Percentiles rank a stretch among this genome's conserved stretches.
These are phyloP conservation scores for Fusarium pseudonygamai DNA, from an alignment of 2,329 filamentous ascomycete species.

Conservation along the genomic window DNA sequence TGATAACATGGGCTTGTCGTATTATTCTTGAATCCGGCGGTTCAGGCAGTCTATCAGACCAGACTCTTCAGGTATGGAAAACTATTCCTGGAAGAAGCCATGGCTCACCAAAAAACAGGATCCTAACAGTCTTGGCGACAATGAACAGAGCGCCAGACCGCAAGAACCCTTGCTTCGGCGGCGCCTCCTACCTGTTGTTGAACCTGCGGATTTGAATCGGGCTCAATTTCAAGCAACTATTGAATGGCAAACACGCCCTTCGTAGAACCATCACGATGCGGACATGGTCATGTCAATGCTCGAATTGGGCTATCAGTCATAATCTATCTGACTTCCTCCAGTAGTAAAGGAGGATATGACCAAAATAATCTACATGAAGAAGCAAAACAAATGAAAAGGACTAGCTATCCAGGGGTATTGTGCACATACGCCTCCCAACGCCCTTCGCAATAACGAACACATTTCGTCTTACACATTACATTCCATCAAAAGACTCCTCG, in stretches of 20 bases:
- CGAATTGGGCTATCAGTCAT: neutral
- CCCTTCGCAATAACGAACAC: neutral
- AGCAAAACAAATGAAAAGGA: slow-evolving; percentile 10
- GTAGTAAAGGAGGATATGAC: neutral
- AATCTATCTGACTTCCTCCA: neutral
- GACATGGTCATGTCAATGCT: neutral
- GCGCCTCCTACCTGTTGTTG: neutral
- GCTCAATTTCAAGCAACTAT: neutral
- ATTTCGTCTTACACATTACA: slow-evolving; percentile 16
- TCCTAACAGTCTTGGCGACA: neutral
- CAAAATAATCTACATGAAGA: neutral
- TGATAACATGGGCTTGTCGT: neutral
- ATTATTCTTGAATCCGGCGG: neutral
- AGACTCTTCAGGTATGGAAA: neutral
- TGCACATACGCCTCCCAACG: slow-evolving; percentile 29
- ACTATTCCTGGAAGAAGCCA: neutral
- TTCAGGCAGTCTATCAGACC: neutral
- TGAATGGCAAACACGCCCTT: neutral
- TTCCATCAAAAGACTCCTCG: neutral
- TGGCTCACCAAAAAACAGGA: neutral
- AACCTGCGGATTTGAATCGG: neutral
- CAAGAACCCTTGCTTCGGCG: neutral
- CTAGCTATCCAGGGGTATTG: slow-evolving; percentile 26
- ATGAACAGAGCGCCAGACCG: neutral
- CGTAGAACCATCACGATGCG: neutral